Conservation (phyloP, 2,329 filamentous ascomycete species). For the Monosporascus sp. region DNA sequence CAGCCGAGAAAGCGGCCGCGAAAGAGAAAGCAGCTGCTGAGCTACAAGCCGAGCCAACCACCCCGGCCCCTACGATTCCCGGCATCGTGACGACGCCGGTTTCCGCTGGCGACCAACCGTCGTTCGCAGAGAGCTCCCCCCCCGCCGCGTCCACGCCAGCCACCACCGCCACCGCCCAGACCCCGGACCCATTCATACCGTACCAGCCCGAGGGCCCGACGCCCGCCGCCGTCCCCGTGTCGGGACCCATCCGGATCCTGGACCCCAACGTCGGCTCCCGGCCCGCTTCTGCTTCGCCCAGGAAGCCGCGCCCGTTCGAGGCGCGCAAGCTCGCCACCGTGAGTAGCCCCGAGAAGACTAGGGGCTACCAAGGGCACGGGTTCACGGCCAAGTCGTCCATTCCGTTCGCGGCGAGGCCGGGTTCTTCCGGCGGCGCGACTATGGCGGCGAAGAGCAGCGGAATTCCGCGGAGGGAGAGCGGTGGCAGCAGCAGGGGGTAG, state of each 20-base stretch:
- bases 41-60: not conserved
- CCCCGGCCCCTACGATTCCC: not conserved
- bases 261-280: slow-evolving; percentile 17
- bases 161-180: slow-evolving; percentile 2
- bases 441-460: too few relatives aligned
- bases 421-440: not conserved
- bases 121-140: not conserved
- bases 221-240: slow-evolving; percentile 29
- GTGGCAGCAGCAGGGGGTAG: not conserved
- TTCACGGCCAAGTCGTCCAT: slow-evolving; percentile 1
- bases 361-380: not conserved
- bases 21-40: slow-evolving; percentile 8
- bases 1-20: slow-evolving; percentile 33
- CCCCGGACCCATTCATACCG: slow-evolving; percentile 41
- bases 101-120: not conserved
- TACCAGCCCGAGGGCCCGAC: slow-evolving; percentile 51
- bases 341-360: not conserved
- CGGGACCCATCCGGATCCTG: slow-evolving; percentile 18
- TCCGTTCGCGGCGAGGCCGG: not conserved
- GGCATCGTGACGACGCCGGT: not conserved
- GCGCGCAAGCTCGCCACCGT: not conserved
- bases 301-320: not conserved
- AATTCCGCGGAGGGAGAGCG: not conserved
- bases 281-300: not conserved
- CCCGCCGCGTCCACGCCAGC: slow-evolving; percentile 8